Evolutionary conservation across 345 rosid genomes (phyloP).

Genomic region (Abelmoschus esculentus): DNA sequence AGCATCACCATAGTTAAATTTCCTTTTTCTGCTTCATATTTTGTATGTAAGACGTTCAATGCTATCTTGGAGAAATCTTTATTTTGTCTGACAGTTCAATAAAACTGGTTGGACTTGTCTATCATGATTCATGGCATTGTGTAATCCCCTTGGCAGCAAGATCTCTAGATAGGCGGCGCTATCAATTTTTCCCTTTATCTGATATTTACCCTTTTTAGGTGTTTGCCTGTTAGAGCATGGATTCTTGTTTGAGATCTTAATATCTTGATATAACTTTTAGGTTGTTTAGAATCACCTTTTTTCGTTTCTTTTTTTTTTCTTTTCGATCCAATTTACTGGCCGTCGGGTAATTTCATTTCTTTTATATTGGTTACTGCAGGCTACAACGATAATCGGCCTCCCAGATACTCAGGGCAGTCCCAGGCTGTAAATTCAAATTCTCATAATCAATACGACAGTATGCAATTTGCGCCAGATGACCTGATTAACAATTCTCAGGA

Average conservation of each 20-base stretch:
- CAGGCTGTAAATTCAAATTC: conserved; percentile 49
- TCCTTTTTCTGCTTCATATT: background rate
- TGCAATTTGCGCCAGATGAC: conserved; percentile 33
- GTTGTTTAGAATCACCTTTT: background rate
- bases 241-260: background rate
- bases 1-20: background rate
- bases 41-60: background rate
- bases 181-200: background rate
- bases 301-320: too few species aligned
- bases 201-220: background rate
- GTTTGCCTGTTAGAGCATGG: background rate
- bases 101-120: background rate
- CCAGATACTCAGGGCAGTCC: conserved; percentile 44
- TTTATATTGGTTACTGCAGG: conserved; percentile 33
- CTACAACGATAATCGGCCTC: conserved; percentile 38
- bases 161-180: background rate
- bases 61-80: background rate
- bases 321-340: background rate
- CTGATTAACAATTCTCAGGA: conserved; percentile 41
- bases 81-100: background rate
- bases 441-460: conserved; percentile 36
- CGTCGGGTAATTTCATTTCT: background rate
- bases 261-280: background rate
- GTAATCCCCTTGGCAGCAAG: background rate
- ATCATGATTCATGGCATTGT: background rate